These are phyloP conservation scores for Calonectria pteridis DNA, from an alignment of 2,329 filamentous ascomycete genomes.

Conservation along the genomic window DNA sequence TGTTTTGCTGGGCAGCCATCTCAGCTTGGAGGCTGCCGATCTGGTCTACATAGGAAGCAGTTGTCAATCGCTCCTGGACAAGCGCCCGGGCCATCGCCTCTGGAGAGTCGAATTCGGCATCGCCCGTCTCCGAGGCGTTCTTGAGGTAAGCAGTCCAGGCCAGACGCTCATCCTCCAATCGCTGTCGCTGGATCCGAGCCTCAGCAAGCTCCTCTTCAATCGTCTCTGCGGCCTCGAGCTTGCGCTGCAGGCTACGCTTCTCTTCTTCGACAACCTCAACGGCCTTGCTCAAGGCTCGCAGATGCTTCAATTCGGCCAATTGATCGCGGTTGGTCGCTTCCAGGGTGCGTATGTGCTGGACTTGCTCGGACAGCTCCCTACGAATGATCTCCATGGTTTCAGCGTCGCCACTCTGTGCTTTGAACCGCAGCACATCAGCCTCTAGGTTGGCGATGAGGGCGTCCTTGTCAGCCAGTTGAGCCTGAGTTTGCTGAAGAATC, in stretches of 20 bases:
- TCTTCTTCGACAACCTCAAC: slow-evolving; percentile 96
- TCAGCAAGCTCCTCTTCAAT: slow-evolving; percentile 84
- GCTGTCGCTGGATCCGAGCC: slow-evolving; percentile 83
- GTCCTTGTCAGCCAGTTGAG: slow-evolving; percentile 77
- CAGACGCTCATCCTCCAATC: slow-evolving; percentile 87
- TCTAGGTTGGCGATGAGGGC: slow-evolving; percentile 80
- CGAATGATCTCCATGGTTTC: slow-evolving; percentile 90
- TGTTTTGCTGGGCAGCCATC: slow-evolving; percentile 79
- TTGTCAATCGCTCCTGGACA: slow-evolving; percentile 84
- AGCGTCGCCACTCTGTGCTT: slow-evolving; percentile 86
- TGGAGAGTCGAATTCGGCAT: slow-evolving; percentile 86
- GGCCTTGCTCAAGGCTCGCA: slow-evolving; percentile 86
- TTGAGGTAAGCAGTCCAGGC: slow-evolving; percentile 91
- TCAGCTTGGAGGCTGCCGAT: slow-evolving; percentile 85
- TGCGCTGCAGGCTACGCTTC: slow-evolving; percentile 85
- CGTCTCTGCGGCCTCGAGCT: slow-evolving; percentile 79
- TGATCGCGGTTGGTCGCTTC: slow-evolving; percentile 87
- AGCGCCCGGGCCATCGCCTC: slow-evolving; percentile 89
- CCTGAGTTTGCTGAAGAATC: slow-evolving; percentile 71
- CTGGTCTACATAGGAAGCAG: slow-evolving; percentile 82
- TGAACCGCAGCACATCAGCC: slow-evolving; percentile 84
- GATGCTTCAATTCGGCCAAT: slow-evolving; percentile 80
- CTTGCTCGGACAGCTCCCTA: slow-evolving; percentile 89
- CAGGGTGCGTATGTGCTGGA: slow-evolving; percentile 88
- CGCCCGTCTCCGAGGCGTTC: slow-evolving; percentile 70